phyloP scores from a whole-genome alignment of 352 stramenopile species.

The Pythium periplocum region DNA sequence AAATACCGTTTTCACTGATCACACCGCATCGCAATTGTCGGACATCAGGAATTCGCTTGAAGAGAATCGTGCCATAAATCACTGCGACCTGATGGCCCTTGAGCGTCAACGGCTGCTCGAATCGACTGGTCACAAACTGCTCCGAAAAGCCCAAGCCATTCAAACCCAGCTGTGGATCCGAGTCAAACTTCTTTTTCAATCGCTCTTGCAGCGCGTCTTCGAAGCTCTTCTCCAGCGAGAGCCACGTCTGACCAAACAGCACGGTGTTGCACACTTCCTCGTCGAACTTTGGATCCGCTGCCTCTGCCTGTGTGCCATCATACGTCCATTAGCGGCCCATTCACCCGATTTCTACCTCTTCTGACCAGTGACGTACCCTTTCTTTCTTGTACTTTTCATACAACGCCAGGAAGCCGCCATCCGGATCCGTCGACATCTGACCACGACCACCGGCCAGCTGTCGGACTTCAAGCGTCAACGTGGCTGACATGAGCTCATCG shows the following conservation, averaged over 20 bases:
- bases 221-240: slow-evolving; percentile 86
- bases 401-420: slow-evolving; percentile 75
- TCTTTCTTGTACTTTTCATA: slow-evolving; percentile 87
- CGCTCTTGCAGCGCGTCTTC: slow-evolving; percentile 85
- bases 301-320: too few relatives aligned
- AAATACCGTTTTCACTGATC: slow-evolving; percentile 86
- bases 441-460: slow-evolving; percentile 75
- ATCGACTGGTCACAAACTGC: slow-evolving; percentile 78
- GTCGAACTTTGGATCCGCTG: slow-evolving; percentile 52
- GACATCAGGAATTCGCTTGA: slow-evolving; percentile 87
- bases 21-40: slow-evolving; percentile 81
- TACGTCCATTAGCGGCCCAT: too few relatives aligned
- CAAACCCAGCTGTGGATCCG: slow-evolving; percentile 28
- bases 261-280: slow-evolving; percentile 82
- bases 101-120: slow-evolving; percentile 83
- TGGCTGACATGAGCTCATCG: slow-evolving; percentile 88
- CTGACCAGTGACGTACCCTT: slow-evolving; percentile 19
- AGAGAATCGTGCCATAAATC: slow-evolving; percentile 84
- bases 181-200: slow-evolving; percentile 72
- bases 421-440: slow-evolving; percentile 81
- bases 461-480: slow-evolving; percentile 80
- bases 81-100: slow-evolving; percentile 86
- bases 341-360: too few relatives aligned
- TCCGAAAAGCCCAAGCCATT: slow-evolving; percentile 62
- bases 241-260: slow-evolving; percentile 84